Evolutionary conservation across 2,329 filamentous ascomycete species (phyloP).

Genomic region (Cordyceps cicadae): DNA sequence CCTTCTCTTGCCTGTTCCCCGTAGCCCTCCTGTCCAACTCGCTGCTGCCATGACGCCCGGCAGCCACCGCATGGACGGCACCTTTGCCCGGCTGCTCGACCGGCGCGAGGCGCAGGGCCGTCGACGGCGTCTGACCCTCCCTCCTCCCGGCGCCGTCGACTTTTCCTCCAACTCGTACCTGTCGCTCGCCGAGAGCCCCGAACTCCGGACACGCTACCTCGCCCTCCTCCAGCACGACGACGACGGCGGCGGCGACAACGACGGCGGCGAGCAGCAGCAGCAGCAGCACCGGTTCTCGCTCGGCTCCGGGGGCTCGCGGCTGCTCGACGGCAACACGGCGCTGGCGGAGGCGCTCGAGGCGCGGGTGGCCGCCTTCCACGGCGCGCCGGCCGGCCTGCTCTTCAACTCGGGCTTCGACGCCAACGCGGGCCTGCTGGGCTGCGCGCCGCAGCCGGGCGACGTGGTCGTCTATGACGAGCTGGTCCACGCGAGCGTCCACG

Average conservation of each 20-base stretch:
- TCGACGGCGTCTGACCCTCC: constrained; percentile 42
- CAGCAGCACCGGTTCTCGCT: constrained; percentile 16
- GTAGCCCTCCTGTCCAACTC: neutral
- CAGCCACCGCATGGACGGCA: constrained; percentile 20
- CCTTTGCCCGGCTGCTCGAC: constrained; percentile 20
- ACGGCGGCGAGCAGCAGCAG: too few species aligned
- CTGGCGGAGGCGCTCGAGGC: constrained; percentile 38
- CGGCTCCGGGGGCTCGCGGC: constrained; percentile 45
- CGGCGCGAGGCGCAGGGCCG: constrained; percentile 25
- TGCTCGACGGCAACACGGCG: constrained; percentile 43
- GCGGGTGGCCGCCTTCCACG: constrained; percentile 40
- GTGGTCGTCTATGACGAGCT: constrained; percentile 64
- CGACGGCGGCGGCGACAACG: neutral
- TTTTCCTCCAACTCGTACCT: constrained; percentile 76
- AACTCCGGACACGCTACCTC: constrained; percentile 57
- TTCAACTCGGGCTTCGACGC: constrained; percentile 59
- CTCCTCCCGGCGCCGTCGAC: constrained; percentile 62
- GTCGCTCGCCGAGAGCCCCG: constrained; percentile 52
- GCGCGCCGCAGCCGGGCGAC: constrained; percentile 52
- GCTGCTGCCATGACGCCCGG: constrained; percentile 4
- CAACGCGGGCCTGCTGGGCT: constrained; percentile 55
- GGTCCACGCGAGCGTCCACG: constrained; percentile 70
- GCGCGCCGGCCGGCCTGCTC: constrained; percentile 36
- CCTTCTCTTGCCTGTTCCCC: too few species aligned
- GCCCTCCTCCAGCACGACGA: constrained; percentile 21